Conservation (phyloP, 306 rosid genomes). For the Gillenia trifoliata region DNA sequence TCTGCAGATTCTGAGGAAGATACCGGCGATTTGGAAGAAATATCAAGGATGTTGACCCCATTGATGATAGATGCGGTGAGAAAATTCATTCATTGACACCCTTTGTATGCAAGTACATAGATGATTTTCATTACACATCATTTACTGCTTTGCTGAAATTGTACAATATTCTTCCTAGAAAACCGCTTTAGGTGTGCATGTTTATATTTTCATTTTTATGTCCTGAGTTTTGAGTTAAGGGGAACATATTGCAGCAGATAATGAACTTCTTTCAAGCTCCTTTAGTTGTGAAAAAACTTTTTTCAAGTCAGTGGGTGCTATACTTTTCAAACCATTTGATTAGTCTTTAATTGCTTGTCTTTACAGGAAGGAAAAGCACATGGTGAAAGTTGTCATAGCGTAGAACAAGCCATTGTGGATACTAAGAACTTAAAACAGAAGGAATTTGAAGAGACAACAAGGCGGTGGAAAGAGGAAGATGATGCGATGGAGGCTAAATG, state of each 20-base stretch:
- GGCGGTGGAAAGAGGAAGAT: slow-evolving; percentile 42
- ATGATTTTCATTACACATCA: slow-evolving; percentile 1
- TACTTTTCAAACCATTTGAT: slow-evolving; percentile 5
- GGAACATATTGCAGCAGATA: slow-evolving; percentile 12
- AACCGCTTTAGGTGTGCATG: too few species aligned
- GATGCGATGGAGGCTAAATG: slow-evolving; percentile 37
- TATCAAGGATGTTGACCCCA: slow-evolving; percentile 23
- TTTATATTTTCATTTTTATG: not conserved
- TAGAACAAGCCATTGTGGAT: slow-evolving; percentile 26
- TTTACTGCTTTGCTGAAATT: slow-evolving; percentile 14
- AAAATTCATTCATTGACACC: slow-evolving; percentile 26
- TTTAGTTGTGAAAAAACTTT: not conserved
- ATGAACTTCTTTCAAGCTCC: not conserved
- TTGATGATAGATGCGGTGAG: slow-evolving; percentile 58
- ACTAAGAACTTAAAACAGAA: slow-evolving; percentile 24
- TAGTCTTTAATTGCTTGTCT: slow-evolving; percentile 8
- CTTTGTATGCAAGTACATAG: slow-evolving; percentile 9
- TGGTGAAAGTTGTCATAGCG: slow-evolving; percentile 19
- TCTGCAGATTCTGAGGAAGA: slow-evolving; percentile 55
- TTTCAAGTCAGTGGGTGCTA: not conserved
- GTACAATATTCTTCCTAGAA: not conserved
- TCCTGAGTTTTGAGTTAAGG: slow-evolving; percentile 2
- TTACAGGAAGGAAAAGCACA: slow-evolving; percentile 37
- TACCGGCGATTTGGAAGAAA: slow-evolving; percentile 36
- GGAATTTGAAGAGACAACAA: slow-evolving; percentile 36